phyloP scores from a whole-genome alignment of 352 stramenopile genomes.

The Phytophthora tentaculata region DNA sequence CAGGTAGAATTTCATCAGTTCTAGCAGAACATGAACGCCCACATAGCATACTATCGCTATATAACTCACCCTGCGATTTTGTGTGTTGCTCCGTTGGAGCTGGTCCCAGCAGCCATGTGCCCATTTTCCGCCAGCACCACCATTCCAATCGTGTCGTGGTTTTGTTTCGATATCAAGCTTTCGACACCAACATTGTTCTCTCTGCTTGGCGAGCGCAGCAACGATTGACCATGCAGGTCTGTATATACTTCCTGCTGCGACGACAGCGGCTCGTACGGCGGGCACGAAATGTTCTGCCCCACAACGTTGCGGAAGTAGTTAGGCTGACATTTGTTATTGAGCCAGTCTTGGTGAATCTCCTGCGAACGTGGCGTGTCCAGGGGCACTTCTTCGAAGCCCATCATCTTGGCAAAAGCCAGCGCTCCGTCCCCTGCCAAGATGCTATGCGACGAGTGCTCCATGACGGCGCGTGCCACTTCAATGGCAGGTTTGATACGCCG shows the following conservation, averaged over 20 bases:
- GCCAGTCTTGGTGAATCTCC: slow-evolving; percentile 65
- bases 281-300: slow-evolving; percentile 72
- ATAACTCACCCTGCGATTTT: slow-evolving; percentile 82
- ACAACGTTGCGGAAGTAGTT: slow-evolving; percentile 91
- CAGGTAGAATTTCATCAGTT: slow-evolving; percentile 3
- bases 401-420: slow-evolving; percentile 90
- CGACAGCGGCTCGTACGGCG: slow-evolving; percentile 72
- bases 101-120: slow-evolving; percentile 84
- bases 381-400: slow-evolving; percentile 84
- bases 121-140: slow-evolving; percentile 63
- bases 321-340: slow-evolving; percentile 74
- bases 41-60: neutral
- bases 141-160: slow-evolving; percentile 94
- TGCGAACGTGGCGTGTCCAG: slow-evolving; percentile 71
- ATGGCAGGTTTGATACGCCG: slow-evolving; percentile 86
- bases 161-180: slow-evolving; percentile 56
- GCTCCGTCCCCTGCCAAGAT: slow-evolving; percentile 88
- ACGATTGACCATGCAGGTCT: slow-evolving; percentile 19
- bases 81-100: slow-evolving; percentile 90
- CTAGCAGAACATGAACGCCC: slow-evolving; percentile 4
- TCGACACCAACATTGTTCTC: slow-evolving; percentile 28
- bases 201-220: slow-evolving; percentile 23
- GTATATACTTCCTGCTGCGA: slow-evolving; percentile 31
- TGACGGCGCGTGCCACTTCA: slow-evolving; percentile 80
- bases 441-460: slow-evolving; percentile 91